phyloP scores from a whole-genome alignment of 371 early-diverging fungal genomes.

The Actinomortierella wolfii region DNA sequence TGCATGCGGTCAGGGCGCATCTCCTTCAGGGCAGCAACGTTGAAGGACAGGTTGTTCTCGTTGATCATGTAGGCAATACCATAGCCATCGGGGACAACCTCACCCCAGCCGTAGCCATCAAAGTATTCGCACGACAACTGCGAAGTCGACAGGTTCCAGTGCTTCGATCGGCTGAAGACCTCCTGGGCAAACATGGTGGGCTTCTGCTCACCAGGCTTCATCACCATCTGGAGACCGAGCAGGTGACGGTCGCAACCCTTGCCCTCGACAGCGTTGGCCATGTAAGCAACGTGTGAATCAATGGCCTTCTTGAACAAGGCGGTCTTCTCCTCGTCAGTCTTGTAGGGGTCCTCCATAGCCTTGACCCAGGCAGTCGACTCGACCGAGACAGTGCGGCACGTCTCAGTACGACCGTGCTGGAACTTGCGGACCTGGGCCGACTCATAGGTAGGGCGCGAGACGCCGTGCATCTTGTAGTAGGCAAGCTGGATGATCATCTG shows the following conservation, averaged over 20 bases:
- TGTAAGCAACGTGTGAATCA: constrained; percentile 78
- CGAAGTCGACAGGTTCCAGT: constrained; percentile 94
- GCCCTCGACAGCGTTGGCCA: constrained; percentile 80
- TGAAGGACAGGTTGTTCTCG: constrained; percentile 81
- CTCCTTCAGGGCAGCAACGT: constrained; percentile 75
- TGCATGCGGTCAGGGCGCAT: constrained; percentile 66
- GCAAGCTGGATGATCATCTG: constrained; percentile 97
- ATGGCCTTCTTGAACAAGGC: constrained; percentile 76
- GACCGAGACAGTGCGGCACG: constrained; percentile 80
- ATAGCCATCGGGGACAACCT: constrained; percentile 95
- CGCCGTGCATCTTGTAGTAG: constrained; percentile 88
- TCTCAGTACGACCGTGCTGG: constrained; percentile 95
- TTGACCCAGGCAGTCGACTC: constrained; percentile 87
- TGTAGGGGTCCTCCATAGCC: constrained; percentile 78
- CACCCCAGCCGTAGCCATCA: constrained; percentile 96
- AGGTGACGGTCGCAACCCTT: constrained; percentile 93
- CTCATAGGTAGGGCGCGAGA: constrained; percentile 87
- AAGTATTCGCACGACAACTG: constrained; percentile 91
- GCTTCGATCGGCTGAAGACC: constrained; percentile 77
- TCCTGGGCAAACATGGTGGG: constrained; percentile 89
- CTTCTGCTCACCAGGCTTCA: constrained; percentile 73
- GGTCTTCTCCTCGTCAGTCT: constrained; percentile 62
- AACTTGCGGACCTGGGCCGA: constrained; percentile 90
- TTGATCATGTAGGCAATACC: constrained; percentile 96
- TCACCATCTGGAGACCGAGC: constrained; percentile 72